Percentiles rank a stretch among this genome's conserved stretches.
These are phyloP conservation scores for Talaromyces sp. DNA, from an alignment of 2,329 filamentous ascomycete species.

Conservation along the genomic window DNA sequence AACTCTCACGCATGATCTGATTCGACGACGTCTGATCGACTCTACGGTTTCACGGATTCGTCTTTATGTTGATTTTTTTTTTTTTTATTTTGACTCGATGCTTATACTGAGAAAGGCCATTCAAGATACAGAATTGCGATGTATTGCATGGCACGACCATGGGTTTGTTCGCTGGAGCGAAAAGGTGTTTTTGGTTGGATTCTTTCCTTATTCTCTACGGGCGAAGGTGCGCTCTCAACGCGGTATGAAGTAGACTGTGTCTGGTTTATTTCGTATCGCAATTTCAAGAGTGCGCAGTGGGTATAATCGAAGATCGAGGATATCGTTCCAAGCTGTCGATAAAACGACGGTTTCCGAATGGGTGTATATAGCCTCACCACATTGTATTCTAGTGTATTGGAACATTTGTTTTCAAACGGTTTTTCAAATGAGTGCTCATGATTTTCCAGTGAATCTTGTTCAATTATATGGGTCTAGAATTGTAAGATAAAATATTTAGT, in stretches of 20 bases:
- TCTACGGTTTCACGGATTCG: not conserved
- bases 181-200: not conserved
- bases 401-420: not conserved
- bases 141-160: not conserved
- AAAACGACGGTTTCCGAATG: not conserved
- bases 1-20: slow-evolving; percentile 8
- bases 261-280: not conserved
- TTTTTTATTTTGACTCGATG: not conserved
- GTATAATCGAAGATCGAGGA: not conserved
- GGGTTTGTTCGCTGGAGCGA: not conserved
- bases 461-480: no score
- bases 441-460: not conserved
- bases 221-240: not conserved
- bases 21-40: slow-evolving; percentile 5
- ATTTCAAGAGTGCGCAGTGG: not conserved
- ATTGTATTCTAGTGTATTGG: slow-evolving; percentile 9
- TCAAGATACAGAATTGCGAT: not conserved
- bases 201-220: not conserved
- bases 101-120: not conserved
- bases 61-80: not conserved
- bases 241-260: not conserved
- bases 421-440: not conserved
- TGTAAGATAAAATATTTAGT: no score
- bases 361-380: slow-evolving; percentile 10
- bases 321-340: not conserved